These are phyloP conservation scores for Debaryomyces prosopidis DNA, from an alignment of 805 yeast genomes.

Conservation along the genomic window DNA sequence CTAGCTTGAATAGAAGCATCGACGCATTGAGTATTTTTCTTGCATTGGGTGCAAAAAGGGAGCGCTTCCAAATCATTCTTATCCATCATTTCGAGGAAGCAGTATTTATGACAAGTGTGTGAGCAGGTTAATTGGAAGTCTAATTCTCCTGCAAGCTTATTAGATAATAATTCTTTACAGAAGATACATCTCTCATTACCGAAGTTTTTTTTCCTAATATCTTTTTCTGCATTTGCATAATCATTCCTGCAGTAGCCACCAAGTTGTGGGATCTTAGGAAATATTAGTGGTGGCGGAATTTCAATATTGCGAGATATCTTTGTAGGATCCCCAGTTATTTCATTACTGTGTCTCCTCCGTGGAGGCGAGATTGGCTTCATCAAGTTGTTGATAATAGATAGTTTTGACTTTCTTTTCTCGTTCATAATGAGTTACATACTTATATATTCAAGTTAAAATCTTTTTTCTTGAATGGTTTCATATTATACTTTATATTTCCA, in stretches of 20 bases:
- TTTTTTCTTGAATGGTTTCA: too few relatives aligned
- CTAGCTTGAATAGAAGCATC: slow-evolving; percentile 10
- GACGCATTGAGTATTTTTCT: slow-evolving; percentile 11
- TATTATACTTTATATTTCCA: too few relatives aligned
- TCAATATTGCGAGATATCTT: not conserved
- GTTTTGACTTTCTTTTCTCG: not conserved
- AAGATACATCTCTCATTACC: slow-evolving; percentile 14
- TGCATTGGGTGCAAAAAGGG: slow-evolving; percentile 16
- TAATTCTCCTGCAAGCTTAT: slow-evolving; percentile 15
- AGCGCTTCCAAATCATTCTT: slow-evolving; percentile 7
- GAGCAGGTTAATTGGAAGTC: slow-evolving; percentile 20
- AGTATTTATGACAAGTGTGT: slow-evolving; percentile 27
- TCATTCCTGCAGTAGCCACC: too few relatives aligned
- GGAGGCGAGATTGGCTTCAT: not conserved
- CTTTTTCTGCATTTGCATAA: too few relatives aligned
- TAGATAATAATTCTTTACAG: slow-evolving; percentile 16
- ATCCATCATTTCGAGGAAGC: slow-evolving; percentile 17
- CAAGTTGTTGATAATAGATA: not conserved
- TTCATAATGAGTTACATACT: too few relatives aligned
- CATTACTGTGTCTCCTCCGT: not conserved
- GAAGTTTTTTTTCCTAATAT: not conserved
- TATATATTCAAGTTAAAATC: too few relatives aligned
- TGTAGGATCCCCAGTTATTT: not conserved
- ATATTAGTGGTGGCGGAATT: not conserved
- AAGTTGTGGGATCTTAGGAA: not conserved